These are phyloP conservation scores for Phalaenopsis equestris DNA, from an alignment of 106 monocot species.

Conservation along the genomic window DNA sequence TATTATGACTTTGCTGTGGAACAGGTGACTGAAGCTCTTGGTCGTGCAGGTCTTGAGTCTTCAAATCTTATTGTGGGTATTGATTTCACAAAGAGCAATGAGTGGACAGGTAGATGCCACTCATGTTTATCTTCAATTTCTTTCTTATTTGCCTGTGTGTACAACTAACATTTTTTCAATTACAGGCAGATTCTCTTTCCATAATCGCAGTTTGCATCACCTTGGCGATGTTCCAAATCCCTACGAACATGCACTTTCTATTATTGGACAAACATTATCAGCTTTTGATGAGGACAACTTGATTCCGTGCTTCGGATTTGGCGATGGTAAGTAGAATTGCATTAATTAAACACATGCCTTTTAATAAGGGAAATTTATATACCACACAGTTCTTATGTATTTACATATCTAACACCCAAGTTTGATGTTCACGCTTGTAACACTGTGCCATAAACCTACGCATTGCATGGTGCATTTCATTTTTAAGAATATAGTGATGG, in stretches of 20 bases:
- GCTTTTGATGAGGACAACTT: constrained; percentile 77
- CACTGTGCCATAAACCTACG: too few relatives aligned
- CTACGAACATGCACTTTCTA: constrained; percentile 80
- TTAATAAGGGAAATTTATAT: not conserved
- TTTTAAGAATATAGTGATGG: too few relatives aligned
- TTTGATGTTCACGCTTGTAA: too few relatives aligned
- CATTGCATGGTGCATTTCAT: too few relatives aligned
- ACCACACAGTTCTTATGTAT: too few relatives aligned
- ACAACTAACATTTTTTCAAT: constrained; percentile 2
- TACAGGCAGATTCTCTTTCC: constrained; percentile 56
- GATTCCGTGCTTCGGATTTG: constrained; percentile 83
- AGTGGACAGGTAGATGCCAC: constrained; percentile 63
- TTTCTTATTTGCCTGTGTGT: not conserved
- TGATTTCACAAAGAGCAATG: constrained; percentile 91
- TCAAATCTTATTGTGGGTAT: constrained; percentile 82
- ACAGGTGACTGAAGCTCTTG: constrained; percentile 65
- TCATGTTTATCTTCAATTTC: not conserved
- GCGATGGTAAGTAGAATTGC: constrained; percentile 48
- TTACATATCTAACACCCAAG: too few relatives aligned
- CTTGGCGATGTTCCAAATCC: constrained; percentile 50
- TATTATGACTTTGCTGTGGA: not conserved
- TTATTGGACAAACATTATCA: constrained; percentile 61
- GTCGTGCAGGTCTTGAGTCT: constrained; percentile 61
- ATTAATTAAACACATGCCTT: not conserved
- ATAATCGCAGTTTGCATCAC: constrained; percentile 49